Evolutionary conservation across 2,329 filamentous ascomycete genomes (phyloP).

Genomic region (Madurella mycetomatis): DNA sequence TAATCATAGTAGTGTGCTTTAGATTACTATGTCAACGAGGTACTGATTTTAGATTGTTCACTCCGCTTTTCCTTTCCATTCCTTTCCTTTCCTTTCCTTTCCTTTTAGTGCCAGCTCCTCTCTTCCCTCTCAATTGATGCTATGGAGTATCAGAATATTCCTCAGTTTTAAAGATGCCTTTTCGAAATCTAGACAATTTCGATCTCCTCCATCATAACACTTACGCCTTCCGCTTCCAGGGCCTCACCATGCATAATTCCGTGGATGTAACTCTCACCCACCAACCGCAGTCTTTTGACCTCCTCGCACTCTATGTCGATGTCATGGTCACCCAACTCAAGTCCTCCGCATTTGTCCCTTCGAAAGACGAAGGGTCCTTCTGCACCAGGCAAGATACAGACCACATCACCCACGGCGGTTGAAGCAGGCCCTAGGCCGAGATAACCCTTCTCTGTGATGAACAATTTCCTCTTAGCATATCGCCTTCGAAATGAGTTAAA

Average conservation of each 20-base stretch:
- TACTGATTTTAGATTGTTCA: too few relatives aligned
- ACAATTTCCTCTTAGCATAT: constrained; percentile 15
- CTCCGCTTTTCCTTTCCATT: too few relatives aligned
- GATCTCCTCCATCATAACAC: constrained; percentile 7
- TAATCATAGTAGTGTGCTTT: too few relatives aligned
- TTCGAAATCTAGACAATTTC: neutral
- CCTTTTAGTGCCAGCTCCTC: too few relatives aligned
- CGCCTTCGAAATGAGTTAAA: constrained; percentile 6
- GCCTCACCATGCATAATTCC: constrained; percentile 15
- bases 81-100: too few relatives aligned
- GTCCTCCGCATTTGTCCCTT: neutral
- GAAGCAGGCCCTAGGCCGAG: constrained; percentile 12
- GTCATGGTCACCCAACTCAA: neutral
- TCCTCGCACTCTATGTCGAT: neutral
- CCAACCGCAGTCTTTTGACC: neutral
- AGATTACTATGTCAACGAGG: too few relatives aligned
- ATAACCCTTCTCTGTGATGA: constrained; percentile 13
- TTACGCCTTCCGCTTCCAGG: neutral
- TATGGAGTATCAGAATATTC: too few relatives aligned
- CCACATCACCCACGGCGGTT: constrained; percentile 7
- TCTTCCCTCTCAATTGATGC: too few relatives aligned
- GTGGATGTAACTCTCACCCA: constrained; percentile 15
- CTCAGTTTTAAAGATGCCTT: too few relatives aligned
- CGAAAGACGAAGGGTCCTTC: constrained; percentile 9
- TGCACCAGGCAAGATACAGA: constrained; percentile 12